Evolutionary conservation across 331 rosid species (phyloP).

Genomic region (Quercus tomentella): DNA sequence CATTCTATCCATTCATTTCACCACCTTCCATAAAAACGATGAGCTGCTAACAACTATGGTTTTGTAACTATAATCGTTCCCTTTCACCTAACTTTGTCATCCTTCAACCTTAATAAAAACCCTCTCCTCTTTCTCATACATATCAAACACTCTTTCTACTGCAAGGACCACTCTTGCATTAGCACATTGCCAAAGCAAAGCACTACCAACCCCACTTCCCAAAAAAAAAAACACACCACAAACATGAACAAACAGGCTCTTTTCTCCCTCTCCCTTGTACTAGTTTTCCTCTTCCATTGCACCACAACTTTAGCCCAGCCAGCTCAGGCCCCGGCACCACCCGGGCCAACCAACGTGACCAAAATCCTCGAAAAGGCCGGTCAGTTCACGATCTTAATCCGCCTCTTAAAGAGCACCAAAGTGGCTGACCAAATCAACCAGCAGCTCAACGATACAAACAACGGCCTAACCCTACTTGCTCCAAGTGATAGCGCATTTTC

Average conservation of each 20-base stretch:
- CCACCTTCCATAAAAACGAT: slow-evolving; percentile 32
- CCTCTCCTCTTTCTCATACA: slow-evolving; percentile 18
- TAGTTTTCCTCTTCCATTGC: slow-evolving; percentile 18
- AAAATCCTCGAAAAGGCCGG: slow-evolving; percentile 72
- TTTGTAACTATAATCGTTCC: slow-evolving; percentile 15
- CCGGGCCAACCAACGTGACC: slow-evolving; percentile 62
- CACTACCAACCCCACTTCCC: not conserved
- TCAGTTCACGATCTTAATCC: slow-evolving; percentile 55
- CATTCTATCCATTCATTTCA: slow-evolving; percentile 25
- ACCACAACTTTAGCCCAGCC: slow-evolving; percentile 44
- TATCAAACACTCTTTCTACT: slow-evolving; percentile 9
- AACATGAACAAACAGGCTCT: slow-evolving; percentile 29
- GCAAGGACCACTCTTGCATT: slow-evolving; percentile 22
- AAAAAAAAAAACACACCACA: not conserved
- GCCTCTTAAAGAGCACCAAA: slow-evolving; percentile 69
- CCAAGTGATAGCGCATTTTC: slow-evolving; percentile 66
- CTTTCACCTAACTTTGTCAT: slow-evolving; percentile 37
- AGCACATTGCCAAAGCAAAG: not conserved
- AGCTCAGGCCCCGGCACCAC: slow-evolving; percentile 47
- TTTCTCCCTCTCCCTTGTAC: slow-evolving; percentile 32
- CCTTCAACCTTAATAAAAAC: slow-evolving; percentile 42
- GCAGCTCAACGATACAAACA: slow-evolving; percentile 61
- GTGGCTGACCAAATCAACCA: slow-evolving; percentile 54
- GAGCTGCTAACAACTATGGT: slow-evolving; percentile 23
- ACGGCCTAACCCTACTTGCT: slow-evolving; percentile 66